These are phyloP conservation scores for Lepiota brunneoincarnata DNA, from an alignment of 768 basidiomycete genomes.

Conservation along the genomic window DNA sequence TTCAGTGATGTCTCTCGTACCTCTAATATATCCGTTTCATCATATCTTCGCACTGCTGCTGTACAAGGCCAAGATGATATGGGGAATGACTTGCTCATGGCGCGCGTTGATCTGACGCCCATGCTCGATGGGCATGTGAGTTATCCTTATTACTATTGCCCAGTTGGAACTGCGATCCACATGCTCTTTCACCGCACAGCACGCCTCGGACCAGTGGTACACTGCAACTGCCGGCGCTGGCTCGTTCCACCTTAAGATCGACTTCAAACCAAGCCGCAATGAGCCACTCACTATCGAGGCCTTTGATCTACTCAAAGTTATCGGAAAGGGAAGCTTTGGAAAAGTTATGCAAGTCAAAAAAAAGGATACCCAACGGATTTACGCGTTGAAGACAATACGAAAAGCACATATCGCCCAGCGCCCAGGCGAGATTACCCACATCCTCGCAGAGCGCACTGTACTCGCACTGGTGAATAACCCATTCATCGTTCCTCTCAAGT, in stretches of 20 bases:
- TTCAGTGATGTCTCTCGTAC: constrained; percentile 90
- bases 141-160: constrained; percentile 9
- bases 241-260: constrained; percentile 93
- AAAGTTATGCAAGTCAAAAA: constrained; percentile 99
- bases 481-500: constrained; percentile 98
- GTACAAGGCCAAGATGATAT: constrained; percentile 84
- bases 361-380: constrained; percentile 96
- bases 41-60: constrained; percentile 84
- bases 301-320: constrained; percentile 96
- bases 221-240: constrained; percentile 79
- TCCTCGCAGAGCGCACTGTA: constrained; percentile 95
- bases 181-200: constrained; percentile 40
- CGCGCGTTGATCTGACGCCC: constrained; percentile 87
- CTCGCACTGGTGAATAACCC: constrained; percentile 97
- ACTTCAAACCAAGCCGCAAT: constrained; percentile 85
- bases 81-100: constrained; percentile 95
- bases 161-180: constrained; percentile 13
- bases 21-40: constrained; percentile 87
- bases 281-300: constrained; percentile 91
- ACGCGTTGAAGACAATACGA: constrained; percentile 96
- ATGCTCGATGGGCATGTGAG: constrained; percentile 75
- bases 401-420: constrained; percentile 97
- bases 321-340: constrained; percentile 96
- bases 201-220: constrained; percentile 91
- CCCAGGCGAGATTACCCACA: constrained; percentile 97